Conservation (phyloP, 441 rosid genomes). For the Croton setiger region DNA sequence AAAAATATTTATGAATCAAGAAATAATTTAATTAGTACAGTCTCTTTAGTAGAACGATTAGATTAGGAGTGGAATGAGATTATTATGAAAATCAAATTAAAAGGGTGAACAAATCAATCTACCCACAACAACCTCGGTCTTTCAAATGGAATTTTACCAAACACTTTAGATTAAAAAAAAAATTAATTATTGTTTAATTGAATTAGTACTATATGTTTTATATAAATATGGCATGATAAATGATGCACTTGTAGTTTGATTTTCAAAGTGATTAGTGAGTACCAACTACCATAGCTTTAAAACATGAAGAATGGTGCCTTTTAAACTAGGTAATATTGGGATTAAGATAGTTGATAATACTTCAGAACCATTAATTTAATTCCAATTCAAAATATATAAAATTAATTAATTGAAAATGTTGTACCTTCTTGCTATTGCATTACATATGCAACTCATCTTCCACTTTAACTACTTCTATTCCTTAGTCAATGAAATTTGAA, state of each 20-base stretch:
- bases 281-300: background rate
- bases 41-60: too few species aligned
- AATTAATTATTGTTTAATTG: too few species aligned
- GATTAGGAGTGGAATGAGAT: background rate
- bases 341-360: background rate
- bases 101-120: conserved; percentile 39
- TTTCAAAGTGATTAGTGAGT: background rate
- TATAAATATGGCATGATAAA: background rate
- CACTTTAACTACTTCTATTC: too few species aligned
- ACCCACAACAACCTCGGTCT: conserved; percentile 29
- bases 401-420: background rate
- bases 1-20: too few species aligned
- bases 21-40: too few species aligned
- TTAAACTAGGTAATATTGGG: background rate
- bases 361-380: background rate
- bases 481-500: too few species aligned
- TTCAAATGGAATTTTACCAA: conserved; percentile 13
- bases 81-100: background rate
- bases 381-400: background rate
- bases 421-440: background rate
- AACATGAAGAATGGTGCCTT: background rate
- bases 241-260: background rate
- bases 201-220: too few species aligned
- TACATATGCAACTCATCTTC: too few species aligned
- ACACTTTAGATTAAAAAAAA: background rate